These are phyloP conservation scores for Conticribra weissflogii DNA, from an alignment of 108 stramenopile genomes.

Conservation along the genomic window DNA sequence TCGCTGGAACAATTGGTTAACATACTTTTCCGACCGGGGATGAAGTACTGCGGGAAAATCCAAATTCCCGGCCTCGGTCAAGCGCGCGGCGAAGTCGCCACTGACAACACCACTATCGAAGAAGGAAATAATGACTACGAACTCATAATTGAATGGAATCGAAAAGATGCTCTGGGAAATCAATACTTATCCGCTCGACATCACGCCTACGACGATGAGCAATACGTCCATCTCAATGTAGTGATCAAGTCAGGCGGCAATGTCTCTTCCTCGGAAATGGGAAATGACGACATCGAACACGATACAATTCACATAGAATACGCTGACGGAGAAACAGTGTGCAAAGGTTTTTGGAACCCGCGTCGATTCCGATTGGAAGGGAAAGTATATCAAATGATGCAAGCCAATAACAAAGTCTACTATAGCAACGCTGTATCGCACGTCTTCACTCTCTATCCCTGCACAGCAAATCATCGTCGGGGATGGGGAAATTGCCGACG, in stretches of 20 bases:
- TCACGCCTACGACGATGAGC: slow-evolving; percentile 35
- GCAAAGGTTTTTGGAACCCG: slow-evolving; percentile 28
- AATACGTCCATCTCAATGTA: slow-evolving; percentile 21
- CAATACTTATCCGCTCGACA: slow-evolving; percentile 24
- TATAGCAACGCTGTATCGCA: slow-evolving; percentile 33
- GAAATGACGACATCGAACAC: no score
- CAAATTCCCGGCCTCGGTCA: slow-evolving; percentile 18
- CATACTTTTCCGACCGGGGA: slow-evolving; percentile 28
- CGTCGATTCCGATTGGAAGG: slow-evolving; percentile 20
- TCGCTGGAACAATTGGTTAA: slow-evolving; percentile 15
- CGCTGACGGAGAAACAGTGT: slow-evolving; percentile 40
- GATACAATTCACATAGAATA: slow-evolving; percentile 36
- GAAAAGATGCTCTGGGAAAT: slow-evolving; percentile 25
- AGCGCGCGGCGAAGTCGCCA: neutral
- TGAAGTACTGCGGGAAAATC: slow-evolving; percentile 28
- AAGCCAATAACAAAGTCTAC: slow-evolving; percentile 32
- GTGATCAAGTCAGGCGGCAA: neutral
- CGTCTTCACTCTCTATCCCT: slow-evolving; percentile 43
- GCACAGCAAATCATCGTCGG: slow-evolving; percentile 2
- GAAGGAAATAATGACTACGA: slow-evolving; percentile 13
- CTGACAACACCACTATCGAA: neutral
- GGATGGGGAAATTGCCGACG: slow-evolving; percentile 5
- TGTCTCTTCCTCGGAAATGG: no score
- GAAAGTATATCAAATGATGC: slow-evolving; percentile 24
- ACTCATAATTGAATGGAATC: slow-evolving; percentile 14